Evolutionary conservation across 1,139 yeast genomes (phyloP).

Genomic region (Pichiaceae sp.): DNA sequence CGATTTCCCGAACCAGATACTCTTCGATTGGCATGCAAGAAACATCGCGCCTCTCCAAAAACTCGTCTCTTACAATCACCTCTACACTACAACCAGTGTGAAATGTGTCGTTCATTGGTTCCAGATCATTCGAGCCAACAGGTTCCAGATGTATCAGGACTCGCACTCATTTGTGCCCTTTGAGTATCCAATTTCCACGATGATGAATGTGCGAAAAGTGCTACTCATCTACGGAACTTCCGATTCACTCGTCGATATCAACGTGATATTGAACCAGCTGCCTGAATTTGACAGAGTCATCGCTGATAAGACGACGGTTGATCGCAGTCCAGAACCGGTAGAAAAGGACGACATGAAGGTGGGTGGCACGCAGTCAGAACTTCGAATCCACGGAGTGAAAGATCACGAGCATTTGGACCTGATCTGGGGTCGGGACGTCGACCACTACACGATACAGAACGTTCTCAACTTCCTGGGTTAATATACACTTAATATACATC

Average conservation of each 20-base stretch:
- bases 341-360: slow-evolving; percentile 11
- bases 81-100: slow-evolving; percentile 86
- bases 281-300: slow-evolving; percentile 23
- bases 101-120: slow-evolving; percentile 96
- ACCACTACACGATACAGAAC: slow-evolving; percentile 42
- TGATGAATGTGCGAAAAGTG: slow-evolving; percentile 41
- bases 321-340: not conserved
- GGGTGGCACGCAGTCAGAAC: slow-evolving; percentile 4
- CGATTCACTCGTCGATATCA: slow-evolving; percentile 81
- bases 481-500: not conserved
- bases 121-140: slow-evolving; percentile 73
- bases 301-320: slow-evolving; percentile 11
- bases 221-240: slow-evolving; percentile 68
- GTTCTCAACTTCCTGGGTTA: slow-evolving; percentile 34
- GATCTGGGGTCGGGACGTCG: slow-evolving; percentile 75
- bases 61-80: slow-evolving; percentile 67
- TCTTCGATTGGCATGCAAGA: slow-evolving; percentile 71
- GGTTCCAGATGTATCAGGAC: slow-evolving; percentile 87
- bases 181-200: slow-evolving; percentile 29
- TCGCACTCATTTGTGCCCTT: slow-evolving; percentile 39
- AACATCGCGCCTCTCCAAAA: slow-evolving; percentile 72
- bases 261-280: slow-evolving; percentile 57
- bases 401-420: slow-evolving; percentile 81
- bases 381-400: slow-evolving; percentile 34
- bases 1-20: slow-evolving; percentile 54